phyloP scores from a whole-genome alignment of 1,139 yeast genomes.

The Arxiozyma heterogenica region DNA sequence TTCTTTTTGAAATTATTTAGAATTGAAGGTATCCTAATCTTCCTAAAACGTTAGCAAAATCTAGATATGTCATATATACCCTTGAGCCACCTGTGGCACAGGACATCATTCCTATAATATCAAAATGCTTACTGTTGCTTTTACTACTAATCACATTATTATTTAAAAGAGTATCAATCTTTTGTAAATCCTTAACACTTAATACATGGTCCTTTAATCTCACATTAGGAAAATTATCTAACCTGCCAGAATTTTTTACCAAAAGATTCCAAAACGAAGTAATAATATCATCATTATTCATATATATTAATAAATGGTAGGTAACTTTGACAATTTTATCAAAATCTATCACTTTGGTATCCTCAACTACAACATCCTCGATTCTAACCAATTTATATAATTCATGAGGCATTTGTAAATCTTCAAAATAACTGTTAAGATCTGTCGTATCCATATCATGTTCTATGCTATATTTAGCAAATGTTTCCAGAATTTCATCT shows the following conservation, averaged over 20 bases:
- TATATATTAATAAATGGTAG: slow-evolving; percentile 34
- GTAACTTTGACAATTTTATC: slow-evolving; percentile 36
- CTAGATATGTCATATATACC: slow-evolving; percentile 32
- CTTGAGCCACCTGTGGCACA: slow-evolving; percentile 34
- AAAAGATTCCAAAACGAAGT: slow-evolving; percentile 36
- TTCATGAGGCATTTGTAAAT: slow-evolving; percentile 28
- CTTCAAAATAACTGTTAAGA: slow-evolving; percentile 24
- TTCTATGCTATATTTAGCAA: slow-evolving; percentile 34
- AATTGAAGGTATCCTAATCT: slow-evolving; percentile 33
- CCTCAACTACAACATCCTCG: slow-evolving; percentile 29
- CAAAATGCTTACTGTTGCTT: slow-evolving; percentile 4
- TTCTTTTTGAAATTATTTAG: slow-evolving; percentile 5
- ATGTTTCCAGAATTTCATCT: slow-evolving; percentile 34
- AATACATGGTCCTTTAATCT: slow-evolving; percentile 20
- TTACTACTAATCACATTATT: slow-evolving; percentile 15
- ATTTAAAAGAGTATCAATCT: slow-evolving; percentile 28
- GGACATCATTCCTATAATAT: slow-evolving; percentile 38
- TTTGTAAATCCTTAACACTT: slow-evolving; percentile 33
- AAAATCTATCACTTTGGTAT: slow-evolving; percentile 37
- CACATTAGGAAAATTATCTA: slow-evolving; percentile 15
- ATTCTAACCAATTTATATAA: slow-evolving; percentile 17
- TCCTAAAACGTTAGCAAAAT: slow-evolving; percentile 39
- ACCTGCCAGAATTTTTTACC: slow-evolving; percentile 22
- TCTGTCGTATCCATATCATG: slow-evolving; percentile 31
- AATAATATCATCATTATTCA: slow-evolving; percentile 31